phyloP scores from a whole-genome alignment of 2,329 filamentous ascomycete genomes.

The Pseudocercospora crystallina region DNA sequence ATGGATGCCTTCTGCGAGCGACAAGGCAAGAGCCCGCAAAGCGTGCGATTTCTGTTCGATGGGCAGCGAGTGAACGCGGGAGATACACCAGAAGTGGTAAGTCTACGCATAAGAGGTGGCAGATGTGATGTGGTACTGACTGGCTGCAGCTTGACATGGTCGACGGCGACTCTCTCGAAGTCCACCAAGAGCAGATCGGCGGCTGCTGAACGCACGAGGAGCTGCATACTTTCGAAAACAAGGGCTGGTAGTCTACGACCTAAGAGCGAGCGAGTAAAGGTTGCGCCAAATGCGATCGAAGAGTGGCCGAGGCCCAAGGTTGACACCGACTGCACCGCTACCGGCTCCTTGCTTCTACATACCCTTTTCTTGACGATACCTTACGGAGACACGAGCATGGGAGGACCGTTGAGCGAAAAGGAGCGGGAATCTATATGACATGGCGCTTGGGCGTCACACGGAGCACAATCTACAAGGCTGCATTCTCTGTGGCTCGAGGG shows the following conservation, averaged over 20 bases:
- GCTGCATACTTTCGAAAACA: neutral
- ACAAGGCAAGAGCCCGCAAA: conserved; percentile 80
- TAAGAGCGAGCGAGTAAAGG: too few species aligned
- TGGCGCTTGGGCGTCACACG: too few species aligned
- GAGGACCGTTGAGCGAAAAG: too few species aligned
- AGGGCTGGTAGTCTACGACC: neutral
- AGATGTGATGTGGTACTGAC: neutral
- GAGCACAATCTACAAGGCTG: too few species aligned
- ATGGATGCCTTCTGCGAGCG: conserved; percentile 98
- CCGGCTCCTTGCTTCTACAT: too few species aligned
- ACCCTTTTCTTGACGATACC: too few species aligned
- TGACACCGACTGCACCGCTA: too few species aligned
- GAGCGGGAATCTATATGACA: too few species aligned
- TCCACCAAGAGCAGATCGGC: conserved; percentile 97
- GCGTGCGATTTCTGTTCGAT: conserved; percentile 93
- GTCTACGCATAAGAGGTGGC: conserved; percentile 41
- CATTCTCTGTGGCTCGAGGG: too few species aligned
- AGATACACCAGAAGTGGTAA: conserved; percentile 88
- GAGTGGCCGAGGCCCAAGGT: too few species aligned
- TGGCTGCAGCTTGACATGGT: conserved; percentile 81
- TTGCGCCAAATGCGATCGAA: too few species aligned
- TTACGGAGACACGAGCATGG: too few species aligned
- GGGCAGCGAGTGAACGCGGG: conserved; percentile 86
- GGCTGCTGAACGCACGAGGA: conserved; percentile 46
- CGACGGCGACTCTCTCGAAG: conserved; percentile 93